phyloP scores from a whole-genome alignment of 345 rosid genomes.

The Lenwebbia sp. region DNA sequence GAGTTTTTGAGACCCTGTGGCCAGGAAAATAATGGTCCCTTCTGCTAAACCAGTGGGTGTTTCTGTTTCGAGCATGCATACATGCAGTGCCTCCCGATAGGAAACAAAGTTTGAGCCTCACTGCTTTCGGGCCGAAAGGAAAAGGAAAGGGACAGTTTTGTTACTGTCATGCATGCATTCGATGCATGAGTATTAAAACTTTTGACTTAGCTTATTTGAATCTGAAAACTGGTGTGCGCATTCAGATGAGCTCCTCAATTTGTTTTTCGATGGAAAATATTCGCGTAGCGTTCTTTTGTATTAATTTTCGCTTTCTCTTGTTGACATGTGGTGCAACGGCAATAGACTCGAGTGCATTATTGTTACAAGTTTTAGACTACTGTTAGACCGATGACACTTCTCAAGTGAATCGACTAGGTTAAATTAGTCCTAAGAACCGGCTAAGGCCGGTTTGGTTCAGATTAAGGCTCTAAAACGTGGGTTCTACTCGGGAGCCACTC shows the following conservation, averaged over 20 bases:
- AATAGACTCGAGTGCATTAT: neutral
- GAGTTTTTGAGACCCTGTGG: neutral
- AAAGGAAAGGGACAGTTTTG: neutral
- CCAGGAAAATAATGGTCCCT: neutral
- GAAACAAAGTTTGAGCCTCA: neutral
- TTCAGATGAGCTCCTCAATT: neutral
- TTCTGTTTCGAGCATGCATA: neutral
- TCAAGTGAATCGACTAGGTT: neutral
- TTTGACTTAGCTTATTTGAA: rapidly evolving
- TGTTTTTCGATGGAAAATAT: neutral
- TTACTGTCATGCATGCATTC: rapidly evolving
- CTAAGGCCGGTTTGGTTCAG: neutral
- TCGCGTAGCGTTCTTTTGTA: neutral
- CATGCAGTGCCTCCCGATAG: neutral
- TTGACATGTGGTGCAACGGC: neutral
- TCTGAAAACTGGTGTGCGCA: neutral
- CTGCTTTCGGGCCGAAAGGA: neutral
- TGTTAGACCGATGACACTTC: neutral
- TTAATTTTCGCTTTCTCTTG: neutral
- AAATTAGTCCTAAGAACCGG: neutral
- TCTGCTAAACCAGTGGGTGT: neutral
- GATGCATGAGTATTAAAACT: rapidly evolving
- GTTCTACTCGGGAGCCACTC: neutral
- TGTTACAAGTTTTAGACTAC: neutral
- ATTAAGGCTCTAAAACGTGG: neutral